Percentiles rank a stretch among this genome's conserved stretches.
Conservation (phyloP, 345 rosid genomes). For the Euphorbia lathyris region DNA sequence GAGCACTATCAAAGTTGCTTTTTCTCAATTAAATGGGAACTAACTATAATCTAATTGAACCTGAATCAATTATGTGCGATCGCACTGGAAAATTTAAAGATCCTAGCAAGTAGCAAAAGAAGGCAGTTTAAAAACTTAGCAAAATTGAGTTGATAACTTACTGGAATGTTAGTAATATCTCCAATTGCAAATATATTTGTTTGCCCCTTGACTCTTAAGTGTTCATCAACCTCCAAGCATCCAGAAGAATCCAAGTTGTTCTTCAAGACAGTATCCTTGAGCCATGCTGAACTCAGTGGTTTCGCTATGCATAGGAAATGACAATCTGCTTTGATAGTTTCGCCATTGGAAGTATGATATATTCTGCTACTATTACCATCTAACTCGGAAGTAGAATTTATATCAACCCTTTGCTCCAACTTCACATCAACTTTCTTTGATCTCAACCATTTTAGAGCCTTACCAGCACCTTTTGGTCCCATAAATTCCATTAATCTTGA, state of each 20-base stretch:
- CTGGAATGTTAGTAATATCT: slow-evolving; percentile 65
- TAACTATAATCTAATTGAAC: too few species aligned
- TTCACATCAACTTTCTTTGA: slow-evolving; percentile 70
- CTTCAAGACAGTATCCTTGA: slow-evolving; percentile 47
- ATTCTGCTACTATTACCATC: slow-evolving; percentile 32
- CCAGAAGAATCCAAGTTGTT: slow-evolving; percentile 56
- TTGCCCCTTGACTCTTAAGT: slow-evolving; percentile 51
- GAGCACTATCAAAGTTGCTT: too few species aligned
- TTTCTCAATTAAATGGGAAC: not conserved
- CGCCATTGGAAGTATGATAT: slow-evolving; percentile 59
- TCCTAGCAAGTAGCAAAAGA: not conserved
- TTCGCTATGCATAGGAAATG: slow-evolving; percentile 69
- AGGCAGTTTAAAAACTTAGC: not conserved
- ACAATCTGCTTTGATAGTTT: slow-evolving; percentile 64
- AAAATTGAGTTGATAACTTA: slow-evolving; percentile 32
- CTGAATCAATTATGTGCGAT: not conserved
- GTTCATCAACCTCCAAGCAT: slow-evolving; percentile 68
- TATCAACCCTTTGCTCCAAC: slow-evolving; percentile 62
- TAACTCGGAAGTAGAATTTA: slow-evolving; percentile 41
- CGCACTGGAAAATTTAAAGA: not conserved
- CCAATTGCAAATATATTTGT: slow-evolving; percentile 67
- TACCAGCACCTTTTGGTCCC: slow-evolving; percentile 64
- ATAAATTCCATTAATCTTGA: slow-evolving; percentile 76
- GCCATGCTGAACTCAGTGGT: slow-evolving; percentile 70
- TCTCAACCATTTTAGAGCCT: slow-evolving; percentile 64